phyloP scores from a whole-genome alignment of 148 eudicot species.

The Chenopodium formosanum region DNA sequence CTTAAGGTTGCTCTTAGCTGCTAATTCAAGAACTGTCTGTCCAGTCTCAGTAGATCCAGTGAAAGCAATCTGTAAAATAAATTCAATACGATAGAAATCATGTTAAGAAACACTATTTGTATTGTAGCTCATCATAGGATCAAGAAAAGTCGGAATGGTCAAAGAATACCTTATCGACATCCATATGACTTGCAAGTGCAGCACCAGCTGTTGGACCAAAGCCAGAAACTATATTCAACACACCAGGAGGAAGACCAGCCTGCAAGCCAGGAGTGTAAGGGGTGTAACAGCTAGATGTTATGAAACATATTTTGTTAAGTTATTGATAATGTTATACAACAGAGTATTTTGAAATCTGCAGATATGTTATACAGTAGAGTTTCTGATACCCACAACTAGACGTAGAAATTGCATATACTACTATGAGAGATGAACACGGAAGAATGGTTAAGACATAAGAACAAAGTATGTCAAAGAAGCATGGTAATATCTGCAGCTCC shows the following conservation, averaged over 20 bases:
- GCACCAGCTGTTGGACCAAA: constrained; percentile 85
- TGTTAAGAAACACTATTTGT: background rate
- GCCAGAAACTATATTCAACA: constrained; percentile 63
- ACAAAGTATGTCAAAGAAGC: background rate
- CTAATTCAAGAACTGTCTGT: constrained; percentile 48
- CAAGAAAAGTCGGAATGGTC: background rate
- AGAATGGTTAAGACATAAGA: background rate
- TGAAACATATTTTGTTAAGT: background rate
- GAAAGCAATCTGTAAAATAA: constrained; percentile 50
- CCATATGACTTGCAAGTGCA: constrained; percentile 80
- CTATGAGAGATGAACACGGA: background rate
- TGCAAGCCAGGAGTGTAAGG: constrained; percentile 20
- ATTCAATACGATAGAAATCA: background rate
- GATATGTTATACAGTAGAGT: background rate
- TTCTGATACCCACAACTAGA: background rate
- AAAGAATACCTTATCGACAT: constrained; percentile 66
- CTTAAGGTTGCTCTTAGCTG: constrained; percentile 61
- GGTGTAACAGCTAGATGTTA: background rate
- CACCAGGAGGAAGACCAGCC: constrained; percentile 88
- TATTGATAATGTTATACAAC: background rate
- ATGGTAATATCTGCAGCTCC: constrained; percentile 6
- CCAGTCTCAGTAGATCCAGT: constrained; percentile 70
- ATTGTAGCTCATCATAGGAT: background rate
- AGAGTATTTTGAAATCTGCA: no score
- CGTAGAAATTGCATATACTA: background rate